Conservation (phyloP, 176 grass and related monocot species). For the Sorghum bicolor region DNA sequence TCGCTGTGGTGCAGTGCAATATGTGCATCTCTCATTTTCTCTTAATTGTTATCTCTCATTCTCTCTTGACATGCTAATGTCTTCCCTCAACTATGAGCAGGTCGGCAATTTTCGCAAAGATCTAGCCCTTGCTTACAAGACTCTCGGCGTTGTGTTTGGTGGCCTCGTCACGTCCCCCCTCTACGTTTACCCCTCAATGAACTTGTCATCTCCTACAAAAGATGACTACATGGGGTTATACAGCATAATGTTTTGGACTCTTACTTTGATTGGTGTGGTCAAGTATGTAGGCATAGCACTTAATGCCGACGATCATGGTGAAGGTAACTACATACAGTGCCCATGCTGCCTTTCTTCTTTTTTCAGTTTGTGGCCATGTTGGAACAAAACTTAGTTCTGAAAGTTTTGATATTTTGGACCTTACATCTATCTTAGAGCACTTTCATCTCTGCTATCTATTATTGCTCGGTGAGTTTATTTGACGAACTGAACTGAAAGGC, state of each 20-base stretch:
- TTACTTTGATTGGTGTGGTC: conserved; percentile 75
- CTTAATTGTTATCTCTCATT: neutral
- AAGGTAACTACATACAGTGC: conserved; percentile 45
- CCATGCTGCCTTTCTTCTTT: conserved; percentile 7
- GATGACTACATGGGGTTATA: conserved; percentile 82
- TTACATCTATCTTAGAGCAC: neutral
- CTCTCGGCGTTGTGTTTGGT: conserved; percentile 80
- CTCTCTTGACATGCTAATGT: conserved; percentile 3
- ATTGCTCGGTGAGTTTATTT: neutral
- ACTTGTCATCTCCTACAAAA: conserved; percentile 60
- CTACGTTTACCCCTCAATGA: conserved; percentile 89
- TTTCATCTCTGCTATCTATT: neutral
- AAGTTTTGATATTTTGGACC: neutral
- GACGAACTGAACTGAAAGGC: neutral
- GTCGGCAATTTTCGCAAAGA: conserved; percentile 34
- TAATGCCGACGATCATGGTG: conserved; percentile 79
- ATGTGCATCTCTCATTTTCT: conserved; percentile 2
- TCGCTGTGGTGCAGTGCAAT: neutral
- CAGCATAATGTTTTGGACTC: conserved; percentile 91
- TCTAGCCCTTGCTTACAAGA: conserved; percentile 65
- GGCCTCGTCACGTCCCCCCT: conserved; percentile 85
- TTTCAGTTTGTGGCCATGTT: neutral
- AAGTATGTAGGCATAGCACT: conserved; percentile 84
- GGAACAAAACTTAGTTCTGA: neutral
- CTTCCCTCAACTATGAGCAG: conserved; percentile 21